Evolutionary conservation across 805 yeast genomes (phyloP).

Genomic region (Saccharomycopsis sp.): DNA sequence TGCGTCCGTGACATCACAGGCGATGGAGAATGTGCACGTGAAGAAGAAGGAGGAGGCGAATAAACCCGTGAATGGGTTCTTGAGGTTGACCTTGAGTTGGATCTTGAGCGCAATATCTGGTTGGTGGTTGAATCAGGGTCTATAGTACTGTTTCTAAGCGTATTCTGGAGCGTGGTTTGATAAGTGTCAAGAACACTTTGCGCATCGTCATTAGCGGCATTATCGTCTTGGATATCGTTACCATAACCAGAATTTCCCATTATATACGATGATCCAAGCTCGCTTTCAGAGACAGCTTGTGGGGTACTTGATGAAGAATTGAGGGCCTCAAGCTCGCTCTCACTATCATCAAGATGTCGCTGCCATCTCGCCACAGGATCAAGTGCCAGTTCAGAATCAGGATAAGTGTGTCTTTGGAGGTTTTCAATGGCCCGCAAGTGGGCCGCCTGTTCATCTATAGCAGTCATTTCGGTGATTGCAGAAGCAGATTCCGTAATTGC

Average conservation of each 20-base stretch:
- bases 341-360: not conserved
- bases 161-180: not conserved
- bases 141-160: not conserved
- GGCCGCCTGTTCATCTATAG: not conserved
- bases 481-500: not conserved
- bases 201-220: not conserved
- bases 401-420: not conserved
- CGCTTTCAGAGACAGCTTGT: not conserved
- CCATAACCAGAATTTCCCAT: not conserved
- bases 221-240: not conserved
- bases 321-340: not conserved
- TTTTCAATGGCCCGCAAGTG: too few species aligned
- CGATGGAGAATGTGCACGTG: not conserved
- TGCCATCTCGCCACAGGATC: too few species aligned
- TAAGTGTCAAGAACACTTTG: not conserved
- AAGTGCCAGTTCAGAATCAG: too few species aligned
- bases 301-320: not conserved
- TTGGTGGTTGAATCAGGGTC: not conserved
- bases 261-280: not conserved
- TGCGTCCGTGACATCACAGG: not conserved
- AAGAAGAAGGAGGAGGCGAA: not conserved
- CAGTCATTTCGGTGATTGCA: not conserved
- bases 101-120: not conserved
- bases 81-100: not conserved
- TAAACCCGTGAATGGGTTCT: not conserved